These are phyloP conservation scores for Backusella macrospora DNA, from an alignment of 192 early-diverging fungal species.

Conservation along the genomic window DNA sequence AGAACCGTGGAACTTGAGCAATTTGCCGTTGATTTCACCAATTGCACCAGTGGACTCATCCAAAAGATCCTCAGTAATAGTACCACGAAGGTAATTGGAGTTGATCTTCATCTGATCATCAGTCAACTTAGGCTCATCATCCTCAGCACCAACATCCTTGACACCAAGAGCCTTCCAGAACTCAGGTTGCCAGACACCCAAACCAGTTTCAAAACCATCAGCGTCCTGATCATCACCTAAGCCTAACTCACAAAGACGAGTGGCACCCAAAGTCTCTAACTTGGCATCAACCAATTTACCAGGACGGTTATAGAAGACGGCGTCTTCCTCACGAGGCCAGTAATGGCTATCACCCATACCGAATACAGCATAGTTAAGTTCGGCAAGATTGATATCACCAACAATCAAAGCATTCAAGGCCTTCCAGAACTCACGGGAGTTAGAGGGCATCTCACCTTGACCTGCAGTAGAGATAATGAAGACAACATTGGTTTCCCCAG, in stretches of 20 bases:
- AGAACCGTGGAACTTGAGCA: conserved; percentile 96
- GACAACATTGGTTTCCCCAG: conserved; percentile 76
- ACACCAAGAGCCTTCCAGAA: conserved; percentile 87
- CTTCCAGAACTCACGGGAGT: conserved; percentile 89
- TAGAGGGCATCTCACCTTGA: conserved; percentile 95
- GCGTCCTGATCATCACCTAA: conserved; percentile 94
- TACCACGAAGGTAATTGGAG: conserved; percentile 92
- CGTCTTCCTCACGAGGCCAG: conserved; percentile 93
- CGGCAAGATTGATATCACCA: conserved; percentile 61
- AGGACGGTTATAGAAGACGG: conserved; percentile 89
- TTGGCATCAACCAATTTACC: conserved; percentile 85
- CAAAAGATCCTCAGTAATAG: conserved; percentile 82
- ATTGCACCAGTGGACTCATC: conserved; percentile 85
- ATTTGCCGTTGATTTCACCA: conserved; percentile 87
- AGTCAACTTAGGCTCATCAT: conserved; percentile 67
- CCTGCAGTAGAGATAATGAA: conserved; percentile 87
- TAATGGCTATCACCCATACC: conserved; percentile 94
- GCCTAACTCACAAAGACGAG: conserved; percentile 64
- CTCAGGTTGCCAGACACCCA: conserved; percentile 73
- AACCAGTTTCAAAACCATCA: conserved; percentile 87
- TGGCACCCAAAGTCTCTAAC: conserved; percentile 76
- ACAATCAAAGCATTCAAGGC: conserved; percentile 61
- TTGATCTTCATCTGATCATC: conserved; percentile 93
- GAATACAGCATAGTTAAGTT: conserved; percentile 80
- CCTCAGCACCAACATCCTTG: conserved; percentile 64